Evolutionary conservation across 2,329 filamentous ascomycete species (phyloP), one percentile per base, ranked within the genome.

Genomic region (Dothiorella sarmentorum): DNA sequence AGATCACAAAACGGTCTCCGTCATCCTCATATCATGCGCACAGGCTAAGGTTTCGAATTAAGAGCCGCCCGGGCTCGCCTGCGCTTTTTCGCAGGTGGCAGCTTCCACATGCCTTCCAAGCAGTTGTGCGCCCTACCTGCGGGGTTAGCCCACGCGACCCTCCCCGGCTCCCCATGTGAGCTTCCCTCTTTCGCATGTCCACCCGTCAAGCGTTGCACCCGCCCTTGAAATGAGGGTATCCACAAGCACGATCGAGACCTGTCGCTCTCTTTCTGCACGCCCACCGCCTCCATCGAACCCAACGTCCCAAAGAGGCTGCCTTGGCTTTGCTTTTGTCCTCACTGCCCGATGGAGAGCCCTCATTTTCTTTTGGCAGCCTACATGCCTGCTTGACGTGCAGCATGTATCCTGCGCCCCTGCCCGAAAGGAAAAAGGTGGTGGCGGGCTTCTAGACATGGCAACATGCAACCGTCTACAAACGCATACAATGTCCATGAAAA

Each of bases 41-140:
- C 35, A 43, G 43, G 35, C 45, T 58, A 42, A 26, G 22, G 56
- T 58, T 58, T 58, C 56, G 43, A 35, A 42, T 58, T 51, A 47
- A 58, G 38, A 43, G 20, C 44, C 31, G 33, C 42, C 43, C n/a
- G 26, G 33, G 38, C 42, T 58, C 55, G 43, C 33, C 43, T 58
- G 43, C 55, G 42, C 55, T 58, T 47, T 47, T 40, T 49, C 17
- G 44, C 31, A n/a, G n/a, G n/a, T n/a, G n/a, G n/a, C n/a, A 44
- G 33, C 49, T 42, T 40, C 49, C 49, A 53, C 42, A 44, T 44
- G 55, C 55, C 38, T 56, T 56, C 40, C 27, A 52, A 33, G 27
- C 13, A 11, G 24, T 7, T 15, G 9, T 22, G 45, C 18, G 45
- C 45, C 45, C 17, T 49, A 29, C 47, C 49, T 40, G 49, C 49